Base-by-base conservation (phyloP, 2,329 filamentous ascomycete genomes). In the Trichoderma semiorbis region DNA sequence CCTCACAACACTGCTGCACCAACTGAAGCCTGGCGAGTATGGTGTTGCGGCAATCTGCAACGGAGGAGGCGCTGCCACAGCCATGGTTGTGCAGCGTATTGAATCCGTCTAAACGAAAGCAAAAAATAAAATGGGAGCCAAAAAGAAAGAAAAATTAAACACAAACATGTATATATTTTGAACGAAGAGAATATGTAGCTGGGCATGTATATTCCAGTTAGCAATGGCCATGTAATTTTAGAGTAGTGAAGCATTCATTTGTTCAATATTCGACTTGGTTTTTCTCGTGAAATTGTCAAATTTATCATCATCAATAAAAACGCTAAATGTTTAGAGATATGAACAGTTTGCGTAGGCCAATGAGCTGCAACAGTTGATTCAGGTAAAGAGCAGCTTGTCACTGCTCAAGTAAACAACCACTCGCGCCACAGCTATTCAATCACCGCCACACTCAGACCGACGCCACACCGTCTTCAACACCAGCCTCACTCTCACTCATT, bases 41-140 rank as follows among this genome's bases (percentile, higher is more conserved):
- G 96, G 96, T 69, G 93, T 95, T 75, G 96, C 95, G 18, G 95
- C 95, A 3, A 98, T 99, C 73, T 98, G 96, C 84, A 99, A 99
- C 78, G 96, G 96, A 60, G 96, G 96, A 55, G 96, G 96, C 72
- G 95, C 94, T 16, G 93, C 95, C 1, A 95, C 93, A 11, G 96
- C 95, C 0, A 87, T 98, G 79, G 93, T 98, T 63, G 93, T 99
- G 69, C 95, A 98, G 83, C 90, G 90, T 77, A 87, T 95, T 75
- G 91, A 92, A 74, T 84, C 83, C 64, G 86, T 87, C 69, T 89
- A 79, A 79, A 72, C 14, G 10, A 5, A 32, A 47, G 26, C 7
- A n/a, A 18, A 30, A 32, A 7, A 5, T 1, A 43, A n/a, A 18
- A 6, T n/a, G 24, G n/a, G 53, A 26, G 43, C 11, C 11, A 60